These are phyloP conservation scores for Pseudogymnoascus sp. DNA, from an alignment of 2,329 filamentous ascomycete species.

Conservation along the genomic window DNA sequence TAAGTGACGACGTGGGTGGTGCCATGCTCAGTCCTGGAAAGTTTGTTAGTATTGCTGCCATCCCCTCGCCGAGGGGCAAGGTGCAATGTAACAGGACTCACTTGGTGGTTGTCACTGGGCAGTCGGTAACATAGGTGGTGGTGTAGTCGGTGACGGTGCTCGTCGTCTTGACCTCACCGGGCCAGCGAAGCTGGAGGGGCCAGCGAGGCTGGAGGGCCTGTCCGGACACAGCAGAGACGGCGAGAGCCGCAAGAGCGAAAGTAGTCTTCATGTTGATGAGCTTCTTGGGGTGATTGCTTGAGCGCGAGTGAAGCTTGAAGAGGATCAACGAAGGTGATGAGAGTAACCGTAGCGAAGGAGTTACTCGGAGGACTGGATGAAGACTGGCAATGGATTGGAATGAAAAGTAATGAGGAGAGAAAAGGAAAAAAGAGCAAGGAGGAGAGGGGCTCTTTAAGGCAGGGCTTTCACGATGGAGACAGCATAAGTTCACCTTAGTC, in stretches of 20 bases:
- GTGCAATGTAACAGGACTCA: neutral
- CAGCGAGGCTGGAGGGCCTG: constrained; percentile 17
- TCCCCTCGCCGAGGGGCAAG: constrained; percentile 14
- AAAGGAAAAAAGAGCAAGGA: neutral
- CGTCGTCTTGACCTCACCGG: neutral
- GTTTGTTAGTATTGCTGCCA: neutral
- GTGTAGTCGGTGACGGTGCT: constrained; percentile 20
- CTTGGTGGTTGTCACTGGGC: constrained; percentile 24
- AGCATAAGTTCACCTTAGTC: neutral
- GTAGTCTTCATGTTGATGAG: constrained; percentile 26
- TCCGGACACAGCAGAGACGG: constrained; percentile 20
- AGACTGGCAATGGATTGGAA: neutral
- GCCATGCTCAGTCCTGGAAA: constrained; percentile 17
- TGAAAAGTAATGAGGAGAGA: neutral
- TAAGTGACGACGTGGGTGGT: constrained; percentile 23
- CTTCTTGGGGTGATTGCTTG: neutral
- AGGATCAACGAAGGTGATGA: constrained; percentile 9
- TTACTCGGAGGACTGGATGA: neutral
- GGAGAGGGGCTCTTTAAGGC: neutral
- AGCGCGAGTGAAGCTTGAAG: neutral
- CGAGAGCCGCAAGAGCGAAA: constrained; percentile 24
- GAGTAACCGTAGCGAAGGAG: constrained; percentile 13
- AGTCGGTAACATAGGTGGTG: constrained; percentile 20
- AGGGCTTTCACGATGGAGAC: neutral
- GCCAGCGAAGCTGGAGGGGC: constrained; percentile 15